Evolutionary conservation across 164 flowering plant species (phyloP), one percentile per base, ranked within the genome.

Genomic region (Hamamelis virginiana): DNA sequence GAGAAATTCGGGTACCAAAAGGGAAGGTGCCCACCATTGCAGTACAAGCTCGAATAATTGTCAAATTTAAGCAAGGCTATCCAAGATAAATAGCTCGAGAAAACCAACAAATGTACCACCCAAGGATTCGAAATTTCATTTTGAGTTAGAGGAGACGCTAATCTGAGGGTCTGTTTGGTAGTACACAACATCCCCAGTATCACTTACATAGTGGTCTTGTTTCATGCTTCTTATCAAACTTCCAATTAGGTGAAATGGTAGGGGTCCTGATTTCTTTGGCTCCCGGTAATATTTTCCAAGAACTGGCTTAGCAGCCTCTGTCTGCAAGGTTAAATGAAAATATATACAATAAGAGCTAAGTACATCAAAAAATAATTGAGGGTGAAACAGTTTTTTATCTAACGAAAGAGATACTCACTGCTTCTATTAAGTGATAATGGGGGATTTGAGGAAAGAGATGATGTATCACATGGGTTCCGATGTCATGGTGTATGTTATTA

Each of bases 381-480:
- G n/a, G n/a, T n/a, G n/a, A n/a, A n/a, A n/a, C n/a, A n/a, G 41
- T 6, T 33, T 33, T 33, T 33, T 33, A 33, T 33, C 41, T 2
- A 33, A 33, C 41, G n/a, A 6, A 44, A 72, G 64, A 51, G 52
- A 73, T 56, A 82, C 87, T 82, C 61, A 86, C 90, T 28, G 91
- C 91, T 80, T 87, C 91, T 33, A 87, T 27, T 22, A 87, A 66
- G 74, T 85, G 80, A 62, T 87, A 85, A 55, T 87, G 91, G 0
- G 91, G 91, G 67, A 87, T 87, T 73, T 87, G 88, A 28, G 91
- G 91, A 69, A 85, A 87, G 27, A 87, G 84, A 69, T 87, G 91
- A 70, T 87, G 91, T 1, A 87, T 78, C 62, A 87, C 91, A 74
- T 87, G 91, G 19, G 91, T 87, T 59, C 91, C 91, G 51, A 87